phyloP scores from a whole-genome alignment of 75 land plant genomes.

The Sequoiadendron giganteum region DNA sequence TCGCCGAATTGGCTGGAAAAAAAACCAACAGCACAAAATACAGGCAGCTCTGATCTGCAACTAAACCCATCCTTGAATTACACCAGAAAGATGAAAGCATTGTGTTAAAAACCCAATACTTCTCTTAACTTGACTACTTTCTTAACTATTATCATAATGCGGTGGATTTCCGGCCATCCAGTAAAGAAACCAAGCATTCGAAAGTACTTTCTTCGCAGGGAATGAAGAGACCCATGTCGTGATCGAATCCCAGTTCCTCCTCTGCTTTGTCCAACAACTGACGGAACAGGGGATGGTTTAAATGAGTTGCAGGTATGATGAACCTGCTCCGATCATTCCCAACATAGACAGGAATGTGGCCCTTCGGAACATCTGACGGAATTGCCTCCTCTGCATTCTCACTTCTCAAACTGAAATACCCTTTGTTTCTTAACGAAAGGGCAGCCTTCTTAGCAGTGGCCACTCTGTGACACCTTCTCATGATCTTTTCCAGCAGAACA shows the following conservation, averaged over 20 bases:
- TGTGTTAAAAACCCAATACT: too few relatives aligned
- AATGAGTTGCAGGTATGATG: neutral
- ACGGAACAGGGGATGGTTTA: neutral
- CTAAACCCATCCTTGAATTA: too few relatives aligned
- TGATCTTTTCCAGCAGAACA: neutral
- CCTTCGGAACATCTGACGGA: slow-evolving; percentile 36
- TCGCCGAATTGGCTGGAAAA: too few relatives aligned
- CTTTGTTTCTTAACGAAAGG: neutral
- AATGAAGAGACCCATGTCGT: neutral
- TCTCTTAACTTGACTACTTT: neutral
- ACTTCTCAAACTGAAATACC: neutral
- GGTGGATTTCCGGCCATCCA: neutral
- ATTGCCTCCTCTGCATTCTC: neutral
- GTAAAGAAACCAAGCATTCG: neutral
- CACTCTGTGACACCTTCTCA: neutral
- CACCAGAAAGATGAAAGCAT: too few relatives aligned
- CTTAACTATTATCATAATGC: neutral
- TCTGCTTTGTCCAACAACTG: neutral
- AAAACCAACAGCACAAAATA: too few relatives aligned
- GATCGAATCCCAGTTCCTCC: neutral
- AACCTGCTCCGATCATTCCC: neutral
- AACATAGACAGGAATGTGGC: neutral
- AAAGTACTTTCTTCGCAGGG: slow-evolving; percentile 28
- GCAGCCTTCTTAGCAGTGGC: neutral
- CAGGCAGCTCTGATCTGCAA: too few relatives aligned